Evolutionary conservation across 257 asterid genomes (phyloP), one percentile per base, ranked within the genome.

Genomic region (Mitragyna speciosa): DNA sequence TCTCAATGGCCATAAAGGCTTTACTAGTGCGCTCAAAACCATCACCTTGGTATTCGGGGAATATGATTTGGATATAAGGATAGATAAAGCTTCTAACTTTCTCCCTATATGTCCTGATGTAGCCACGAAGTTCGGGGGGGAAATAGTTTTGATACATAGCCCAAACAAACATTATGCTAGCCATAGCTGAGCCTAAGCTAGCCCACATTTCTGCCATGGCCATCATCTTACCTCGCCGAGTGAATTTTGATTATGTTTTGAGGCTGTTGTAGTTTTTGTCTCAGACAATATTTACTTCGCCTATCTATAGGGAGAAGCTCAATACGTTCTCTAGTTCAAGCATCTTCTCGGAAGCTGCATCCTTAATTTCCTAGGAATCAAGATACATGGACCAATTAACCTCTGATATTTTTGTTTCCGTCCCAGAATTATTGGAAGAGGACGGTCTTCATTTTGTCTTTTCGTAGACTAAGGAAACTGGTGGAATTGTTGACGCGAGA

Each of bases 11-110:
- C 19, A 80, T 8, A 77, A 39, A 91, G 74, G 88, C 91, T 2
- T 63, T 75, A 88, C 86, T n/a, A n/a, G n/a, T 83, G 1, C 91
- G 89, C 71, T 80, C 68, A 82, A 87, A 90, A 24, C 85, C 70
- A 69, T 78, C 61, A 0, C 68, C 75, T 80, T 73, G 75, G 15
- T 64, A 80, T 66, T 80, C 83, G 0, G 70, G 70, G 67, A 80
- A 74, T n/a, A 66, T 64, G 31, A 80, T 74, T 68, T 80, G 75
- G 47, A 80, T 66, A 73, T 64, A 80, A 2, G 83, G 83, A 45
- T 65, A 73, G 63, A 80, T 0, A 14, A 66, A 16, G 58, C 49
- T 12, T 54, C 36, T 31, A 20, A 74, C 47, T 39, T 72, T 72
- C 15, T 47, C 24, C 22, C 3, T 30, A 39, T 5, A 22, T 43